Evolutionary conservation across 129 eudicot genomes (phyloP), one percentile per base, ranked within the genome.

Genomic region (Pseudognaphalium luteoalbum): DNA sequence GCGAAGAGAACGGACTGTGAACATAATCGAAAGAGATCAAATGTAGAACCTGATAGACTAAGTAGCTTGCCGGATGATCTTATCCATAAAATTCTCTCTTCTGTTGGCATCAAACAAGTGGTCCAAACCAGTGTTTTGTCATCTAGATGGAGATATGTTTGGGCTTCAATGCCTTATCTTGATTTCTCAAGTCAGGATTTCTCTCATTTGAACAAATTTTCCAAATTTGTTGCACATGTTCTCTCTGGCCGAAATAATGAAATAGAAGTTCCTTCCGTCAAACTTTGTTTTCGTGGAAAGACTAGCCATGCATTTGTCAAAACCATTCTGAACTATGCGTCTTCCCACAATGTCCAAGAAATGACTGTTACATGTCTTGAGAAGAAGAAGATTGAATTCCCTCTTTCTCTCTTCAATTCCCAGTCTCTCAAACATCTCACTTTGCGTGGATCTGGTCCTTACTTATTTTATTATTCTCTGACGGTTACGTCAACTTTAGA

Each of bases 41-140:
- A 12, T 7, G 41, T 11, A 22, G 74, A 70, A 21, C 33, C 12
- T 10, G 77, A 72, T 61, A 56, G 77, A 72, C 16, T 58, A 35
- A 57, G 77, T 16, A 72, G 77, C 68, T 72, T 72, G 68, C 77
- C 77, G 2, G 54, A 57, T 33, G 66, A 56, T 8, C 9, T 72
- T 35, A 72, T 72, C 19, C 68, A 72, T 58, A 60, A 72, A 60
- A 72, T 58, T 9, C 33, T 72, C 25, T 72, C 77, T 58, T 56
- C 10, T 34, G 57, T 4, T 33, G 30, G 28, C 62, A 20, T 20
- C 3, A 72, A 21, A 35, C 47, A 72, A 3, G 77, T 51, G 6
- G 51, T 72, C n/a, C 7, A 52, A 54, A 17, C 32, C 1, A 29
- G 50, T 56, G 50, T 4, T 35, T 30, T 72, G 66, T 32, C 34